phyloP scores from a whole-genome alignment of 2,329 filamentous ascomycete genomes.

The Hyphodiscus sp. region DNA sequence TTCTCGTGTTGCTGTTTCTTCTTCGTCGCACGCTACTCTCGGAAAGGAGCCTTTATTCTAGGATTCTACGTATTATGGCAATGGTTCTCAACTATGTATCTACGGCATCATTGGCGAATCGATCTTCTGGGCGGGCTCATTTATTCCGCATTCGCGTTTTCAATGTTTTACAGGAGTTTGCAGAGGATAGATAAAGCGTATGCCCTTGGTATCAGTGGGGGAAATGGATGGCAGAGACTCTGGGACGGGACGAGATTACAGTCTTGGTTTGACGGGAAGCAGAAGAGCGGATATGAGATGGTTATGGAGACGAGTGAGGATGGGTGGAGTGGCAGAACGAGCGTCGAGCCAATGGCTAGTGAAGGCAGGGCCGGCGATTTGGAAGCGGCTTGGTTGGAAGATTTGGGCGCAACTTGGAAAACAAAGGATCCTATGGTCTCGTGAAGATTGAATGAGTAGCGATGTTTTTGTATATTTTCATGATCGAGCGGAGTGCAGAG shows the following conservation, averaged over 20 bases:
- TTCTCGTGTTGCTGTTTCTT: constrained; percentile 93
- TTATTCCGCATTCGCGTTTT: constrained; percentile 70
- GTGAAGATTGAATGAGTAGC: not conserved
- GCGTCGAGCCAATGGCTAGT: constrained; percentile 5
- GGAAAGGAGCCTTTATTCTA: constrained; percentile 64
- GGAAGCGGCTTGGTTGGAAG: constrained; percentile 17
- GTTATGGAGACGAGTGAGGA: constrained; percentile 9
- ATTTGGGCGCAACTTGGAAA: constrained; percentile 15
- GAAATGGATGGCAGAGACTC: constrained; percentile 25
- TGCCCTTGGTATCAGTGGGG: constrained; percentile 20
- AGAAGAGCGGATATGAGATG: constrained; percentile 15
- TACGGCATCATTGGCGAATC: constrained; percentile 91
- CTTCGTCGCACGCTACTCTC: constrained; percentile 41
- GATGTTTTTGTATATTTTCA: not conserved
- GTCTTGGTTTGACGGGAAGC: constrained; percentile 20
- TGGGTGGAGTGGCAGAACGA: constrained; percentile 6
- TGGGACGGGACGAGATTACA: constrained; percentile 22
- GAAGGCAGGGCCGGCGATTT: constrained; percentile 9
- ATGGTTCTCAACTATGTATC: constrained; percentile 97
- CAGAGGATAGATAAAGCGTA: constrained; percentile 24
- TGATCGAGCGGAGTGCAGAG: not conserved
- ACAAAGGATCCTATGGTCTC: constrained; percentile 4
- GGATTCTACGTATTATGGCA: constrained; percentile 74
- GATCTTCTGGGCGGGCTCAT: constrained; percentile 82
- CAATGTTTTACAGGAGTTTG: constrained; percentile 25